Conservation (phyloP, 177 flowering plant genomes). For the Vitis hybrid region DNA sequence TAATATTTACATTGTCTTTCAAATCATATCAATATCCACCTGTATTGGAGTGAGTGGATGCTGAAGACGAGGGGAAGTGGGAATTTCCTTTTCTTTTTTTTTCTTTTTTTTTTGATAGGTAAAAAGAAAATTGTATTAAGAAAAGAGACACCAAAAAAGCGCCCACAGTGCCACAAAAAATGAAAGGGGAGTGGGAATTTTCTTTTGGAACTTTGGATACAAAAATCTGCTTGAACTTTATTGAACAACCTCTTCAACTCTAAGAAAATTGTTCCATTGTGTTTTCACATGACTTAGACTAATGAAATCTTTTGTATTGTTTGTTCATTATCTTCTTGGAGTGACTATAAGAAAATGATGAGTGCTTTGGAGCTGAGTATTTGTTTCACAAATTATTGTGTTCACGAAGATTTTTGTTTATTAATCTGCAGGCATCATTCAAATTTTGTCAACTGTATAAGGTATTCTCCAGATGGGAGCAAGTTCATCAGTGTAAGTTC, state of each 20-base stretch:
- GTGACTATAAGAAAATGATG: not conserved
- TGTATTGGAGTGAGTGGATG: too few species aligned
- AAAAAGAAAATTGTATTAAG: too few species aligned
- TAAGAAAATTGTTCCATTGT: not conserved
- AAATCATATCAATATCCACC: too few species aligned
- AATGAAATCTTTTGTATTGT: not conserved
- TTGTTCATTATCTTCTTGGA: not conserved
- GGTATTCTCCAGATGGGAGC: conserved; percentile 95
- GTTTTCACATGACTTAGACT: not conserved
- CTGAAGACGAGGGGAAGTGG: not conserved
- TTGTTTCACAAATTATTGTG: not conserved
- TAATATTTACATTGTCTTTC: too few species aligned
- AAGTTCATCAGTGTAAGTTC: conserved; percentile 94
- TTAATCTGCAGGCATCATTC: conserved; percentile 75
- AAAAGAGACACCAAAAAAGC: too few species aligned
- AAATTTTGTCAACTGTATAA: conserved; percentile 89
- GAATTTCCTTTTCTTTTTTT: not conserved
- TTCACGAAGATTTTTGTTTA: conserved; percentile 9
- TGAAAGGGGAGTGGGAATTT: not conserved
- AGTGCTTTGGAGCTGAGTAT: not conserved
- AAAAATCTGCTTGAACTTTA: not conserved
- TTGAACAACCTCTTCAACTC: not conserved
- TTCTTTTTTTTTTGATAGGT: not conserved
- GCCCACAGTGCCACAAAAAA: too few species aligned
- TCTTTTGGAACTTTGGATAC: not conserved